phyloP scores from a whole-genome alignment of 1,284 basidiomycete genomes.

The Ganoderma sinense region DNA sequence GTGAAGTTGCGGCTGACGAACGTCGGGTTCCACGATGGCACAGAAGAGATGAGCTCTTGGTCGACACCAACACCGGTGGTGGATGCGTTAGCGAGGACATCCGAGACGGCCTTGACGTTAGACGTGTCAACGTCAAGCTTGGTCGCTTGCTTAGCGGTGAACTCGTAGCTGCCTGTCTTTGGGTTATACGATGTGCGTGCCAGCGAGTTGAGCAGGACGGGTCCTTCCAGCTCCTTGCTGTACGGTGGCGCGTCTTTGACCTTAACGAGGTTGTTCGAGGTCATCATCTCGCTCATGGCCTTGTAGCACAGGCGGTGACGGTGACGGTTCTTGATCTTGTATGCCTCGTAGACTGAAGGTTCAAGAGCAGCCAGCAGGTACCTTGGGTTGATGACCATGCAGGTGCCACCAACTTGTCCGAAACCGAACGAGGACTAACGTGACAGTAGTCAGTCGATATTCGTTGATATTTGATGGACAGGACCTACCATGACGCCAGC shows the following conservation, averaged over 20 bases:
- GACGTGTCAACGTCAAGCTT: slow-evolving; percentile 62
- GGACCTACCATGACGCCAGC: slow-evolving; percentile 83
- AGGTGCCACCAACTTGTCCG: slow-evolving; percentile 97
- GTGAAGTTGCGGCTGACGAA: slow-evolving; percentile 97
- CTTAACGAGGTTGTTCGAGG: slow-evolving; percentile 90
- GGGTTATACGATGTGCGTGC: slow-evolving; percentile 86
- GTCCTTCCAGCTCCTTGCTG: slow-evolving; percentile 84
- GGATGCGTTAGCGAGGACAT: slow-evolving; percentile 56
- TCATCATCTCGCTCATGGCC: slow-evolving; percentile 95
- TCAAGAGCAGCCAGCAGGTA: slow-evolving; percentile 89
- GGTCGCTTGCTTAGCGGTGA: slow-evolving; percentile 70
- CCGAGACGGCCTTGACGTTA: slow-evolving; percentile 72
- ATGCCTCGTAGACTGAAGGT: slow-evolving; percentile 76
- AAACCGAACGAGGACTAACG: slow-evolving; percentile 94
- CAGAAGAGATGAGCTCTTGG: slow-evolving; percentile 93
- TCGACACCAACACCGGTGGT: slow-evolving; percentile 85
- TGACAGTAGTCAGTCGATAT: slow-evolving; percentile 19
- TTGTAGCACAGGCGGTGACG: slow-evolving; percentile 87
- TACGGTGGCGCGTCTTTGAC: slow-evolving; percentile 97
- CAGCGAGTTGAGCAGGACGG: slow-evolving; percentile 92
- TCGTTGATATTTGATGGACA: background rate
- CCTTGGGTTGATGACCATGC: slow-evolving; percentile 89
- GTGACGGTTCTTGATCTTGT: slow-evolving; percentile 73
- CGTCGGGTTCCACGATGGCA: slow-evolving; percentile 90
- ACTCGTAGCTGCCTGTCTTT: slow-evolving; percentile 88